Conservation (phyloP, 164 flowering plant genomes). For the Umbilicus rupestris region DNA sequence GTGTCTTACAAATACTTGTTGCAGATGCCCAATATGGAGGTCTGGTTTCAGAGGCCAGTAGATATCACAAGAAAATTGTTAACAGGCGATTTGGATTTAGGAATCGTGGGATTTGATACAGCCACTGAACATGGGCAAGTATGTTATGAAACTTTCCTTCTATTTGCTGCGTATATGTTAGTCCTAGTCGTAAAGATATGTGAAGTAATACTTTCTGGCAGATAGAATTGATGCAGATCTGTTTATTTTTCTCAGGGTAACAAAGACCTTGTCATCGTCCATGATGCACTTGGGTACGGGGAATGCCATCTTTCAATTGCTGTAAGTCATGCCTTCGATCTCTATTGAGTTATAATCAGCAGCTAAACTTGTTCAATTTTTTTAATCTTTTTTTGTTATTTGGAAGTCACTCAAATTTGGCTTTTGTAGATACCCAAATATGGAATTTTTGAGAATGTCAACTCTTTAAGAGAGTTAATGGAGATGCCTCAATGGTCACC, state of each 20-base stretch:
- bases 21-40: conserved; percentile 82
- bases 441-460: conserved; percentile 91
- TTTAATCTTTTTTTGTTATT: background rate
- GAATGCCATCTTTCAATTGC: conserved; percentile 85
- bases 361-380: too few species aligned
- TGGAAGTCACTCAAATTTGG: background rate
- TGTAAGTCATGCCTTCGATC: conserved; percentile 29
- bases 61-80: conserved; percentile 81
- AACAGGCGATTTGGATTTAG: conserved; percentile 93
- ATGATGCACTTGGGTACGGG: conserved; percentile 85
- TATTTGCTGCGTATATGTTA: background rate
- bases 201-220: background rate
- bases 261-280: conserved; percentile 79
- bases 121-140: conserved; percentile 85
- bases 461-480: conserved; percentile 71
- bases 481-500: conserved; percentile 96
- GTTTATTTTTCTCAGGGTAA: conserved; percentile 36
- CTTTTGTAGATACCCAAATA: conserved; percentile 72
- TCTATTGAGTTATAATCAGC: background rate
- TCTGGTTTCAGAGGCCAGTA: conserved; percentile 93
- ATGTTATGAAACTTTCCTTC: background rate
- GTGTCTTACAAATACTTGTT: background rate
- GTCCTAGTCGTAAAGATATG: background rate
- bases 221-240: background rate
- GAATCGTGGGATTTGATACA: conserved; percentile 84